Conservation (phyloP, 2,329 filamentous ascomycete species). For the Diaporthe helianthi region DNA sequence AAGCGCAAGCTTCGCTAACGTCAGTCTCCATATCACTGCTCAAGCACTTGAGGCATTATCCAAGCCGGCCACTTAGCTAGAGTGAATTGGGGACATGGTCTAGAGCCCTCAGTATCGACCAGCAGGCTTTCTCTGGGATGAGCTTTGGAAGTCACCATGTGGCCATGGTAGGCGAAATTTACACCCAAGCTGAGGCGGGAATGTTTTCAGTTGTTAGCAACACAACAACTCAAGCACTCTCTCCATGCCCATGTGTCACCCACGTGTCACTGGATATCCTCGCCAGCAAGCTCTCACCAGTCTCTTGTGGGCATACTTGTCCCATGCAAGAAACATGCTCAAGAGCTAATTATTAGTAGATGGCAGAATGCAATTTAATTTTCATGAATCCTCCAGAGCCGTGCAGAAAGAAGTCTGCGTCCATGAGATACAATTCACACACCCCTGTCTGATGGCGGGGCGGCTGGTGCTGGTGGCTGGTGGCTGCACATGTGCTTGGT, state of each 20-base stretch:
- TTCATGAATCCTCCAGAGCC: not conserved
- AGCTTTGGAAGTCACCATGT: constrained; percentile 22
- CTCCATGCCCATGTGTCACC: not conserved
- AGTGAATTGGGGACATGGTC: constrained; percentile 5
- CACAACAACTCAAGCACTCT: not conserved
- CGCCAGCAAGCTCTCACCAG: not conserved
- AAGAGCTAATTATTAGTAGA: too few relatives aligned
- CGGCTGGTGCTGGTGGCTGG: constrained; percentile 14
- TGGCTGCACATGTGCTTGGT: too few relatives aligned
- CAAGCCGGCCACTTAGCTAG: not conserved
- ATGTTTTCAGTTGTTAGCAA: constrained; percentile 10
- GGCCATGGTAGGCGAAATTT: constrained; percentile 19
- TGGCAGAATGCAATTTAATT: not conserved
- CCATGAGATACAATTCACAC: rapidly evolving
- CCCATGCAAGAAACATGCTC: too few relatives aligned
- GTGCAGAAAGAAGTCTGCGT: not conserved
- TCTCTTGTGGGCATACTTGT: not conserved
- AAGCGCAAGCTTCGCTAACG: constrained; percentile 2
- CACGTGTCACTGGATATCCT: not conserved
- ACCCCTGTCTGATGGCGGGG: not conserved
- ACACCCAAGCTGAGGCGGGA: not conserved
- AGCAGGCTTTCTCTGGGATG: not conserved
- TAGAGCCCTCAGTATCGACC: constrained; percentile 24
- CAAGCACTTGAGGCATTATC: not conserved
- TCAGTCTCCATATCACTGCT: not conserved